Evolutionary conservation across 371 early-diverging fungal genomes (phyloP).

Genomic region (Mortierella sp.): DNA sequence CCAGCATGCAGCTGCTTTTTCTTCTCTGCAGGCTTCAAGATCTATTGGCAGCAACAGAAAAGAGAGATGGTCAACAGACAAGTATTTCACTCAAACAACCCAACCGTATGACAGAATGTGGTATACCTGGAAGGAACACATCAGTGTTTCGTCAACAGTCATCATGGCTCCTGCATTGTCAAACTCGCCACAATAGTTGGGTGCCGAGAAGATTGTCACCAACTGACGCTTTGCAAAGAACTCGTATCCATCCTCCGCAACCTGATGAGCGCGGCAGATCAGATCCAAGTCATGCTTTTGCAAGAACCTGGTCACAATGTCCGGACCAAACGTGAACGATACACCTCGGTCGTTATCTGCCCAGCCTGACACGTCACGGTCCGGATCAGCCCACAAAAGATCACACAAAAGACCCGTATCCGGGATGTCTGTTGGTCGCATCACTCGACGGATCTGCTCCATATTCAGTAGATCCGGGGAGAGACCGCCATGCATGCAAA

Average conservation of each 20-base stretch:
- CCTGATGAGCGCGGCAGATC: constrained; percentile 96
- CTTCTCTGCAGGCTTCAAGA: constrained; percentile 47
- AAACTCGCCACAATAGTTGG: constrained; percentile 97
- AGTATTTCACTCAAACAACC: neutral
- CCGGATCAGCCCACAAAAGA: constrained; percentile 97
- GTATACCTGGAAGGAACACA: constrained; percentile 84
- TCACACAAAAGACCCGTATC: constrained; percentile 93
- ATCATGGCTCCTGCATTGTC: constrained; percentile 98
- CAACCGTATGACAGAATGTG: too few species aligned
- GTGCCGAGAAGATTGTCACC: constrained; percentile 95
- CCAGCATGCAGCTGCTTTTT: constrained; percentile 38
- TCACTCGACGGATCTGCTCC: constrained; percentile 91
- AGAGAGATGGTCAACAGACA: too few species aligned
- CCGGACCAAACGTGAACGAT: constrained; percentile 88
- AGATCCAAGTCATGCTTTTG: constrained; percentile 92
- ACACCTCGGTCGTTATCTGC: constrained; percentile 94
- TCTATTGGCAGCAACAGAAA: neutral
- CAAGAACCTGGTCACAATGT: constrained; percentile 89
- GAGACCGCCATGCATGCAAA: constrained; percentile 97
- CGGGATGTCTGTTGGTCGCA: constrained; percentile 96
- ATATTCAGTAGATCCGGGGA: constrained; percentile 88
- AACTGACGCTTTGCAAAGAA: constrained; percentile 94
- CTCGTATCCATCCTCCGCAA: constrained; percentile 96
- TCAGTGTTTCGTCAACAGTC: constrained; percentile 95
- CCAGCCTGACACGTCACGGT: constrained; percentile 84